Evolutionary conservation across 2,329 filamentous ascomycete species (phyloP).

Genomic region (Aspergillus brunneoviolaceus): DNA sequence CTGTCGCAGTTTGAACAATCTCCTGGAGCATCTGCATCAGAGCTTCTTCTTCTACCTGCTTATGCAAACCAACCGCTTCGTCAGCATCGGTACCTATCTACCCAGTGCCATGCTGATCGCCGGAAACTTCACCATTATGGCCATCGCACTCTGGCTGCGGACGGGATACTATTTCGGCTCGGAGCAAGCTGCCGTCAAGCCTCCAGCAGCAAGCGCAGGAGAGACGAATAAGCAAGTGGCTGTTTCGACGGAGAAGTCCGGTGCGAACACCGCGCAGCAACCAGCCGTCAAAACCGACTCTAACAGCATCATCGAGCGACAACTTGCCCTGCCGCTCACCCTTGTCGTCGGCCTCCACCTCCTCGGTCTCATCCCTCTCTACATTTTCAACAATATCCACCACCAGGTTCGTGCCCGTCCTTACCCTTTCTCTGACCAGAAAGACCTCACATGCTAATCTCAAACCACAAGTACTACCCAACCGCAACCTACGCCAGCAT

Average conservation of each 20-base stretch:
- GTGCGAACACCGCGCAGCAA: constrained; percentile 11
- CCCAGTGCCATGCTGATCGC: constrained; percentile 97
- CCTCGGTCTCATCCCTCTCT: constrained; percentile 76
- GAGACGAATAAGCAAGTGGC: constrained; percentile 18
- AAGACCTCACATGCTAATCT: constrained; percentile 15
- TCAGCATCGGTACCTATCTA: constrained; percentile 96
- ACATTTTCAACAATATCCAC: constrained; percentile 76
- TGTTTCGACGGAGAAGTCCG: constrained; percentile 11
- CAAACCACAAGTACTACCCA: constrained; percentile 54
- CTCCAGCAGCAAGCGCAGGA: constrained; percentile 26
- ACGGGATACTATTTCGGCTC: constrained; percentile 61
- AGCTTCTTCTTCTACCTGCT: constrained; percentile 99
- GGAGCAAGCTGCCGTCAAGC: constrained; percentile 15
- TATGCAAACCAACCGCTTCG: constrained; percentile 87
- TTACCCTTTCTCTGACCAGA: no score
- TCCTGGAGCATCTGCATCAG: constrained; percentile 94
- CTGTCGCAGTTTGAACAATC: constrained; percentile 90
- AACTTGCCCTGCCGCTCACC: constrained; percentile 57
- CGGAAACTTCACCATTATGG: constrained; percentile 92
- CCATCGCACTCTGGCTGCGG: constrained; percentile 89
- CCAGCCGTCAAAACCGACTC: constrained; percentile 13
- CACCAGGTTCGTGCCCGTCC: constrained; percentile 55
- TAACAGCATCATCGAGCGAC: constrained; percentile 37
- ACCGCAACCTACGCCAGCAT: constrained; percentile 61
- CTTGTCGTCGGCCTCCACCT: constrained; percentile 73